Evolutionary conservation across 2,329 filamentous ascomycete species (phyloP).

Genomic region (Microsporum ferrugineum): DNA sequence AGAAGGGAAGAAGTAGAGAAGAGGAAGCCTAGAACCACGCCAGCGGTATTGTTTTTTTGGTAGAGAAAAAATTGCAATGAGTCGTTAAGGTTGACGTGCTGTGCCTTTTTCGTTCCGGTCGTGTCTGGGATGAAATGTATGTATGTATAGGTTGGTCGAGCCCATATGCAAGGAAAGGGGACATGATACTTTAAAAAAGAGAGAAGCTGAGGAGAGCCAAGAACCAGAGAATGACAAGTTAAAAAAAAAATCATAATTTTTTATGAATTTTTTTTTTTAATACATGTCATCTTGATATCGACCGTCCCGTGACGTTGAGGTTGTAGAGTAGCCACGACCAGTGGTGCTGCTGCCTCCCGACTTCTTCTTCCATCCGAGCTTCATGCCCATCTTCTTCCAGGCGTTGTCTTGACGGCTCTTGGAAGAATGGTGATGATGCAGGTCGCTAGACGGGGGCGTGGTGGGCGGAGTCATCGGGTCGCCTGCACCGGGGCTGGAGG

Average conservation of each 20-base stretch:
- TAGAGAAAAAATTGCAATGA: background rate
- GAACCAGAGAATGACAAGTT: background rate
- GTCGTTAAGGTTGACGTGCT: background rate
- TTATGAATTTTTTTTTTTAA: background rate
- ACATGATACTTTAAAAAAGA: background rate
- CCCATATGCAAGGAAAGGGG: background rate
- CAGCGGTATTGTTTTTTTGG: background rate
- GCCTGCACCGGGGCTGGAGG: conserved; percentile 31
- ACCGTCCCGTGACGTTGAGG: background rate
- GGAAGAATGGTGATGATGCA: conserved; percentile 30
- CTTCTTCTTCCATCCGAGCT: conserved; percentile 35
- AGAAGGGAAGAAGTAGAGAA: conserved; percentile 7
- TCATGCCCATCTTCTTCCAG: conserved; percentile 44
- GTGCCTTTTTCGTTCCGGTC: background rate
- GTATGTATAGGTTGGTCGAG: background rate
- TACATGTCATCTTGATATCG: background rate
- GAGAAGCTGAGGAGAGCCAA: background rate
- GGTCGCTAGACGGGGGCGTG: conserved; percentile 39
- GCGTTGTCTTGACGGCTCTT: conserved; percentile 36
- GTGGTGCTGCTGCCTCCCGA: conserved; percentile 6
- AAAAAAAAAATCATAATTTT: background rate
- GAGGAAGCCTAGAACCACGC: background rate
- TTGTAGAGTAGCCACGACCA: background rate
- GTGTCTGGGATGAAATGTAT: background rate
- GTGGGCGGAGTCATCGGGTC: conserved; percentile 42